A percentile compares a stretch with the other conserved stretches of the same genome.
Conservation (phyloP, 129 eudicot genomes). For the Lonicera japonica region DNA sequence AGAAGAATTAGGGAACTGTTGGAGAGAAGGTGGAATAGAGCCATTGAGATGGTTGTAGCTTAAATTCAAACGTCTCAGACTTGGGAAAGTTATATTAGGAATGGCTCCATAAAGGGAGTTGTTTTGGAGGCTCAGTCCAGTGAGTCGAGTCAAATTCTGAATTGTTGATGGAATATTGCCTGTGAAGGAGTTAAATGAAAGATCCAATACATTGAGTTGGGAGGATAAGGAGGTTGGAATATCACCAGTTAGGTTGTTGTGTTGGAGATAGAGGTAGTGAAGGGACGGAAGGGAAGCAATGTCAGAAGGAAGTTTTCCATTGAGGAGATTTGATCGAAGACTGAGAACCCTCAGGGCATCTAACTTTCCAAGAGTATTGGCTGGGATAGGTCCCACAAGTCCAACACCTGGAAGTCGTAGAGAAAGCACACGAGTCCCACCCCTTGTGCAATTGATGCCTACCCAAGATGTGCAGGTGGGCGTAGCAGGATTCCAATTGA, state of each 20-base stretch:
- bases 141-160: slow-evolving; percentile 58
- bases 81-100: slow-evolving; percentile 42
- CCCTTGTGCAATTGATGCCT: slow-evolving; percentile 55
- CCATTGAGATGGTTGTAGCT: slow-evolving; percentile 71
- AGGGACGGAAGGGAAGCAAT: slow-evolving; percentile 70
- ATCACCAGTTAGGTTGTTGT: slow-evolving; percentile 51
- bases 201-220: slow-evolving; percentile 46
- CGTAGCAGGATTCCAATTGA: slow-evolving; percentile 60
- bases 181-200: slow-evolving; percentile 54
- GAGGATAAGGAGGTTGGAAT: slow-evolving; percentile 53
- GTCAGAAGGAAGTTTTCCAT: slow-evolving; percentile 61
- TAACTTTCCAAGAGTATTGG: slow-evolving; percentile 60
- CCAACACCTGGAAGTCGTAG: slow-evolving; percentile 82
- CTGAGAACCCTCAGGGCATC: slow-evolving; percentile 48
- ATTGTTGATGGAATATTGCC: slow-evolving; percentile 52
- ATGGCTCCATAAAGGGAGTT: slow-evolving; percentile 63
- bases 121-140: slow-evolving; percentile 57
- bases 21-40: slow-evolving; percentile 55
- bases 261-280: slow-evolving; percentile 56
- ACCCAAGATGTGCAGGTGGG: slow-evolving; percentile 61
- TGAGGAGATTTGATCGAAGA: slow-evolving; percentile 69
- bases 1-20: slow-evolving; percentile 54
- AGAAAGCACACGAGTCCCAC: slow-evolving; percentile 37
- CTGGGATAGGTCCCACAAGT: slow-evolving; percentile 57
- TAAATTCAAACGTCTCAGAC: slow-evolving; percentile 48